Evolutionary conservation across 441 rosid species (phyloP).

Genomic region (Arabidopsis hybrid): DNA sequence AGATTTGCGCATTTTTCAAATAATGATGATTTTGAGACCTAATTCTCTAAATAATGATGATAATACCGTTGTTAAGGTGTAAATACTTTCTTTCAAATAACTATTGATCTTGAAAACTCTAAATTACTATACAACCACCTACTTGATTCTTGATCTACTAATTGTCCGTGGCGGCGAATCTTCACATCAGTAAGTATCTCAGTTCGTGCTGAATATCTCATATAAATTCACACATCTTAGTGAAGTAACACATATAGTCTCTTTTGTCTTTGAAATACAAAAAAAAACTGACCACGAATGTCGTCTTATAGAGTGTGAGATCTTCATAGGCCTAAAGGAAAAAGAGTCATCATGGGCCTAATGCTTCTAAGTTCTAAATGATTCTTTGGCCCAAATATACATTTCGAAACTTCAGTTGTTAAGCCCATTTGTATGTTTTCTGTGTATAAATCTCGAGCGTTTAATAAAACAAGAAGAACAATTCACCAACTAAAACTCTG

Average conservation of each 20-base stretch:
- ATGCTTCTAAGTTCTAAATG: neutral
- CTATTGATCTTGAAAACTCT: too few species aligned
- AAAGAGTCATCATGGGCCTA: neutral
- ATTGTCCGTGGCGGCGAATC: neutral
- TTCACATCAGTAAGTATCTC: neutral
- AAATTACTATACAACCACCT: too few species aligned
- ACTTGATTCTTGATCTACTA: too few species aligned
- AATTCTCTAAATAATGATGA: neutral
- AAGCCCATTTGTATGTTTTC: neutral
- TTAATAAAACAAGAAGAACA: neutral
- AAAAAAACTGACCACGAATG: neutral
- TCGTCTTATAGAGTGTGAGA: neutral
- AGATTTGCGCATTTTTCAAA: neutral
- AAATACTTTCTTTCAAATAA: too few species aligned
- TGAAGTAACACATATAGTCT: neutral
- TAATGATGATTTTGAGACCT: neutral
- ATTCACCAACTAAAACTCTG: neutral
- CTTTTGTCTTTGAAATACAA: neutral
- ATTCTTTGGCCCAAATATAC: neutral
- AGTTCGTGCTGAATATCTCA: neutral
- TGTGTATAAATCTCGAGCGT: neutral
- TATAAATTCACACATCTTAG: neutral
- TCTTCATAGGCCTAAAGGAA: neutral
- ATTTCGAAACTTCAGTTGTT: neutral
- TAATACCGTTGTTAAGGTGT: too few species aligned